Conservation (phyloP, 2,329 filamentous ascomycete species). For the Chaetomium olivaceum region DNA sequence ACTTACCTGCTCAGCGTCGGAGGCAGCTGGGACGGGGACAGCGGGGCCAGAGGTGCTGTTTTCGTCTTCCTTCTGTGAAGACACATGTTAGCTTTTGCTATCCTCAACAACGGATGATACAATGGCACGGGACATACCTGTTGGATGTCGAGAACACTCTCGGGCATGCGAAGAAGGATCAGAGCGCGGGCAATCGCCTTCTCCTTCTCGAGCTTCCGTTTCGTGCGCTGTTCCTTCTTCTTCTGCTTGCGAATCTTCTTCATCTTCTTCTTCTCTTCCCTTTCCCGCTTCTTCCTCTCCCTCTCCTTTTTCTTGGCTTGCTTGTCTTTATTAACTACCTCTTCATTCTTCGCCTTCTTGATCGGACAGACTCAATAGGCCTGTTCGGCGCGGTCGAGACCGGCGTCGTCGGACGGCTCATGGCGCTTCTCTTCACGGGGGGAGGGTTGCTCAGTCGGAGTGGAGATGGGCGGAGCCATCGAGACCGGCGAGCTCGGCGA, state of each 20-base stretch:
- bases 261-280: not conserved
- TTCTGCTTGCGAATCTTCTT: not conserved
- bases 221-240: not conserved
- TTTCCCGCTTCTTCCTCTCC: not conserved
- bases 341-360: not conserved
- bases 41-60: not conserved
- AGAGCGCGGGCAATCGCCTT: not conserved
- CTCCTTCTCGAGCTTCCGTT: not conserved
- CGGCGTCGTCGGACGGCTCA: not conserved
- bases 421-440: not conserved
- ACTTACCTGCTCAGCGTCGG: no score
- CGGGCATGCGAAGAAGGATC: not conserved
- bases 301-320: not conserved
- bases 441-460: not conserved
- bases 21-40: no score
- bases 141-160: not conserved
- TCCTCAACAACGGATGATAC: not conserved
- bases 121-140: not conserved
- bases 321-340: no score
- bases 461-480: no score
- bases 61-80: not conserved
- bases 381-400: not conserved
- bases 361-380: not conserved
- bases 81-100: not conserved
- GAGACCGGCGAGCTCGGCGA: not conserved